A percentile compares a stretch with the other conserved stretches of the same genome.
phyloP scores from a whole-genome alignment of 2,329 filamentous ascomycete genomes.

The Aspergillus sp. region DNA sequence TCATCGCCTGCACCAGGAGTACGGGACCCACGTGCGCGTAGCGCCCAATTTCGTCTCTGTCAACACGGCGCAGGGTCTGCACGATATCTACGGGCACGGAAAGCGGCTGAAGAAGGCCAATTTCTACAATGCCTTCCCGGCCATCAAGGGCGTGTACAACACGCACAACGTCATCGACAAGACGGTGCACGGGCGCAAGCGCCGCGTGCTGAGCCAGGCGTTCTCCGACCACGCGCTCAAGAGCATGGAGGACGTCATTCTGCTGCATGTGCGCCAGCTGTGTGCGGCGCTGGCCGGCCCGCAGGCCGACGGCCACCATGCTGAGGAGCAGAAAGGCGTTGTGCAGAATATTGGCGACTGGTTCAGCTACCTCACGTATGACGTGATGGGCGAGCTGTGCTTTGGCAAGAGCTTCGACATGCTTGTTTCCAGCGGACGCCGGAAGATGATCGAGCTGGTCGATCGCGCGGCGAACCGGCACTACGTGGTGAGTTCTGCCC shows the following conservation, averaged over 20 bases:
- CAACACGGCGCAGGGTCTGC: slow-evolving; percentile 63
- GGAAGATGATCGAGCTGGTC: slow-evolving; percentile 65
- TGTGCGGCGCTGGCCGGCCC: slow-evolving; percentile 42
- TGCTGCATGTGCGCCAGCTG: slow-evolving; percentile 65
- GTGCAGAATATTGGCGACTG: slow-evolving; percentile 36
- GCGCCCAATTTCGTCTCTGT: slow-evolving; percentile 75
- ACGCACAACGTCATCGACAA: slow-evolving; percentile 72
- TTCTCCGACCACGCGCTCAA: slow-evolving; percentile 66
- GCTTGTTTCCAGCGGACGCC: slow-evolving; percentile 45
- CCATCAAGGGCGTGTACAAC: slow-evolving; percentile 62
- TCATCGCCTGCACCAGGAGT: slow-evolving; percentile 66
- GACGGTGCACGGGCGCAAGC: slow-evolving; percentile 65
- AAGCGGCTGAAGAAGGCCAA: slow-evolving; percentile 57
- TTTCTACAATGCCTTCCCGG: slow-evolving; percentile 72
- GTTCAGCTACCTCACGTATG: slow-evolving; percentile 48
- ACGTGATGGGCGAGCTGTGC: slow-evolving; percentile 51
- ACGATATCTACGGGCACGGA: slow-evolving; percentile 41
- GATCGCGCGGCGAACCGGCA: slow-evolving; percentile 67
- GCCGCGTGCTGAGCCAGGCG: slow-evolving; percentile 68
- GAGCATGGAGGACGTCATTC: slow-evolving; percentile 66
- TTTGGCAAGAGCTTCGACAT: slow-evolving; percentile 53
- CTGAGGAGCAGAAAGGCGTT: slow-evolving; percentile 18
- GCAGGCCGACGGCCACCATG: slow-evolving; percentile 12
- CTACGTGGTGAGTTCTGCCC: slow-evolving; percentile 56
- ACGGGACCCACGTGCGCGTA: slow-evolving; percentile 69